Conservation (phyloP, 2,329 filamentous ascomycete genomes). For the Tolypocladium inflatum region DNA sequence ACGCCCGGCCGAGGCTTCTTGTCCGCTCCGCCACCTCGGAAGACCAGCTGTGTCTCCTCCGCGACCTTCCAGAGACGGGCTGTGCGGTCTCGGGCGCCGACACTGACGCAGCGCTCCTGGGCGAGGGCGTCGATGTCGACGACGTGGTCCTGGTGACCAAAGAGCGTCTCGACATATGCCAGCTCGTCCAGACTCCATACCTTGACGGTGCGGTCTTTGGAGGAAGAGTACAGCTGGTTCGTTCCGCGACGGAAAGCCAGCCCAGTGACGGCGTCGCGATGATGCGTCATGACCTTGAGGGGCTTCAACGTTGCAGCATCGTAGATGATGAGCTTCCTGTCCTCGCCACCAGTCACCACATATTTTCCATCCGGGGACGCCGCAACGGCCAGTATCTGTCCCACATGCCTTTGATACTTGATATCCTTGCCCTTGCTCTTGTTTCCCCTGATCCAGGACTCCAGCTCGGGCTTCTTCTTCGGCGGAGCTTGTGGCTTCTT, state of each 20-base stretch:
- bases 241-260: constrained; percentile 79
- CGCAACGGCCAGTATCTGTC: constrained; percentile 72
- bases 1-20: constrained; percentile 35
- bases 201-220: constrained; percentile 87
- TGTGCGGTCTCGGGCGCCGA: constrained; percentile 83
- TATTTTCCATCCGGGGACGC: constrained; percentile 85
- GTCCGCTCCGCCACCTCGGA: constrained; percentile 68
- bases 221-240: constrained; percentile 87
- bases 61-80: constrained; percentile 92
- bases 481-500: constrained; percentile 50
- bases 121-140: constrained; percentile 74
- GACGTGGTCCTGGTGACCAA: constrained; percentile 89
- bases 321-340: constrained; percentile 81
- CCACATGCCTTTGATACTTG: constrained; percentile 67
- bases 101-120: constrained; percentile 82
- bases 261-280: constrained; percentile 78
- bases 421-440: constrained; percentile 50
- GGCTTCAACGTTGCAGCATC: constrained; percentile 70
- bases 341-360: constrained; percentile 80
- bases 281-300: constrained; percentile 78
- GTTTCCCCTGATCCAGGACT: constrained; percentile 54
- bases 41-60: constrained; percentile 91
- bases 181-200: constrained; percentile 89
- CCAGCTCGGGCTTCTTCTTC: constrained; percentile 51
- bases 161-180: constrained; percentile 90